These are phyloP conservation scores for Plasmodium vinckei DNA, from an alignment of 169 alveolate species.

Conservation along the genomic window DNA sequence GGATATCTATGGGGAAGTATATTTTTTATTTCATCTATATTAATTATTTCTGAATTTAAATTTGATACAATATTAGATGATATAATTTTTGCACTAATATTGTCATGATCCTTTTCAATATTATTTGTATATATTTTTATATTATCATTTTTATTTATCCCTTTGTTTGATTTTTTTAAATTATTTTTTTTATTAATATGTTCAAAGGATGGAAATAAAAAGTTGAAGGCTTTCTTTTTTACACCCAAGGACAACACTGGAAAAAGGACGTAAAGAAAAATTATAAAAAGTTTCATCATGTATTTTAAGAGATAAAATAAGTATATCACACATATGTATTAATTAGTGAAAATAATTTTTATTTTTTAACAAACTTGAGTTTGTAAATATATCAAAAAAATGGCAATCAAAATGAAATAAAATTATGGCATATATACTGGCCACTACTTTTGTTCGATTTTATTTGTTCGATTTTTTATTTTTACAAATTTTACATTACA, in stretches of 20 bases:
- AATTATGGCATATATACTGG: too few relatives aligned
- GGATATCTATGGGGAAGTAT: slow-evolving; percentile 83
- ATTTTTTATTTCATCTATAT: slow-evolving; percentile 73
- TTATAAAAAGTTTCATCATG: neutral
- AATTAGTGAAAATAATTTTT: too few relatives aligned
- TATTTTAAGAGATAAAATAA: too few relatives aligned
- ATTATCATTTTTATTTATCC: slow-evolving; percentile 6
- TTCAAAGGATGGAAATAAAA: slow-evolving; percentile 9
- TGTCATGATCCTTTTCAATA: neutral
- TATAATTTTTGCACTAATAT: slow-evolving; percentile 19
- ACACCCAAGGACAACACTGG: slow-evolving; percentile 3
- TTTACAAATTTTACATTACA: too few relatives aligned
- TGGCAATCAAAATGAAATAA: too few relatives aligned
- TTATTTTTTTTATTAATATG: slow-evolving; percentile 1
- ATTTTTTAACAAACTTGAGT: too few relatives aligned
- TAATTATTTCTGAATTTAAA: slow-evolving; percentile 21
- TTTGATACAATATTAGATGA: slow-evolving; percentile 14
- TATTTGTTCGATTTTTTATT: too few relatives aligned
- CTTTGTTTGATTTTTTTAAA: slow-evolving; percentile 7
- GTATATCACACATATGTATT: too few relatives aligned
- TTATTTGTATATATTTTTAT: neutral
- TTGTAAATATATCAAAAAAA: too few relatives aligned
- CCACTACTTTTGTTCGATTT: too few relatives aligned
- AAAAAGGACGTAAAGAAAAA: slow-evolving; percentile 8
- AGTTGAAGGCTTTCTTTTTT: slow-evolving; percentile 9